These are phyloP conservation scores for Pseudozyma tsukubaensis DNA, from an alignment of 1,284 basidiomycete species.

Conservation along the genomic window DNA sequence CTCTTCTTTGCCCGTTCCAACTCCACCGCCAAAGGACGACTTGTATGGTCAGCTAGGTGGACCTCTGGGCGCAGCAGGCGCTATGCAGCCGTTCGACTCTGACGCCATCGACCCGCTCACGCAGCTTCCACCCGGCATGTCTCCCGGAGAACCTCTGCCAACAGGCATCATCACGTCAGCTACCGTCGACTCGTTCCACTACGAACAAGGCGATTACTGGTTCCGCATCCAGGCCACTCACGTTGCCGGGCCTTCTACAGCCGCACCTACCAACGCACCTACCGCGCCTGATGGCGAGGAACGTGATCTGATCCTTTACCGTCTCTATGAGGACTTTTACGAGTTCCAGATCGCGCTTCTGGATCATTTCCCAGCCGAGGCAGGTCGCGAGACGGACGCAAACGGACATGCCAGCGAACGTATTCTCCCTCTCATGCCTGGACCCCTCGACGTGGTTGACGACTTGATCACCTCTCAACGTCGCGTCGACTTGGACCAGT, in stretches of 20 bases:
- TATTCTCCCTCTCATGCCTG: slow-evolving; percentile 94
- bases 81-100: slow-evolving; percentile 20
- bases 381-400: slow-evolving; percentile 52
- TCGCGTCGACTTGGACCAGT: slow-evolving; percentile 86
- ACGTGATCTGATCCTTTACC: slow-evolving; percentile 87
- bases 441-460: slow-evolving; percentile 83
- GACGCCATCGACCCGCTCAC: slow-evolving; percentile 38
- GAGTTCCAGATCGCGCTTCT: slow-evolving; percentile 89
- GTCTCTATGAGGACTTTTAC: slow-evolving; percentile 98
- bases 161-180: slow-evolving; percentile 84
- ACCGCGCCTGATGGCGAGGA: slow-evolving; percentile 57
- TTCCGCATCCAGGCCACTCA: slow-evolving; percentile 91
- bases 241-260: slow-evolving; percentile 53
- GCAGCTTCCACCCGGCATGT: slow-evolving; percentile 59
- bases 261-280: slow-evolving; percentile 44
- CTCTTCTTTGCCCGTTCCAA: slow-evolving; percentile 36
- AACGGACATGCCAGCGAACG: slow-evolving; percentile 73
- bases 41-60: slow-evolving; percentile 31
- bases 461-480: slow-evolving; percentile 85
- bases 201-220: slow-evolving; percentile 96
- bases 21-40: slow-evolving; percentile 50
- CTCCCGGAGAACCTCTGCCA: slow-evolving; percentile 53
- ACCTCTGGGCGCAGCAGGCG: slow-evolving; percentile 22
- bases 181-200: slow-evolving; percentile 95
- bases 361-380: slow-evolving; percentile 46